Evolutionary conservation across 2,329 filamentous ascomycete species (phyloP), one percentile per base, ranked within the genome.

Genomic region (Trichoderma sp.): DNA sequence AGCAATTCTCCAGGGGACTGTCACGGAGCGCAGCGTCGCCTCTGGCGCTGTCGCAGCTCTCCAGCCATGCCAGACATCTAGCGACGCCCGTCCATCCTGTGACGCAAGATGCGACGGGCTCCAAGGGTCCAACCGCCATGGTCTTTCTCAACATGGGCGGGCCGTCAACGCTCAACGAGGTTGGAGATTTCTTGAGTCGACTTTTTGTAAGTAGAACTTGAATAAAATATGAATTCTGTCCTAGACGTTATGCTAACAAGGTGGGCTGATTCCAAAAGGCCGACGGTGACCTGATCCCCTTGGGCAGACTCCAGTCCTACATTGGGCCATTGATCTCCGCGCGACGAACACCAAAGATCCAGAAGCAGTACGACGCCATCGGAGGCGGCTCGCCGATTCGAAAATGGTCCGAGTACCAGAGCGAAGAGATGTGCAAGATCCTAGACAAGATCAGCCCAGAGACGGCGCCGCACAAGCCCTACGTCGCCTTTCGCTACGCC

Each of bases 141-240:
- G 95, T 99, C 15, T 97, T 99, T 74, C 87, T 99, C 80, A 99
- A 99, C 79, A 99, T 99, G 95, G 95, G 95, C 67, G 95, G 95
- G 0, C 95, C 95, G 3, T 91, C 92, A 1, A 97, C 91, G 4
- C 90, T 90, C 5, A 86, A 89, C 70, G 93, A 99, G 80, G 95
- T 99, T 43, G 89, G 90, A 71, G 88, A 90, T 77, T 99, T 98
- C 74, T 80, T 99, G 55, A 95, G 90, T 76, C 88, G 93, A 71
- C 82, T 99, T 70, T 99, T 99, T 79, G 94, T 96, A 85, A 66
- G 90, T 24, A 24, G 21, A 24, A 24, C 21, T 21, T 55, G 19
- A 2, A 44, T 3, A 17, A 15, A 10, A 41, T 44, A 30, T 45
- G 9, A 6, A 45, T 9, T 24, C 52, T 26, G 15, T 30, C 7